Evolutionary conservation across 495 filamentous ascomycete genomes (phyloP).

Genomic region (Apiosordaria backusii): DNA sequence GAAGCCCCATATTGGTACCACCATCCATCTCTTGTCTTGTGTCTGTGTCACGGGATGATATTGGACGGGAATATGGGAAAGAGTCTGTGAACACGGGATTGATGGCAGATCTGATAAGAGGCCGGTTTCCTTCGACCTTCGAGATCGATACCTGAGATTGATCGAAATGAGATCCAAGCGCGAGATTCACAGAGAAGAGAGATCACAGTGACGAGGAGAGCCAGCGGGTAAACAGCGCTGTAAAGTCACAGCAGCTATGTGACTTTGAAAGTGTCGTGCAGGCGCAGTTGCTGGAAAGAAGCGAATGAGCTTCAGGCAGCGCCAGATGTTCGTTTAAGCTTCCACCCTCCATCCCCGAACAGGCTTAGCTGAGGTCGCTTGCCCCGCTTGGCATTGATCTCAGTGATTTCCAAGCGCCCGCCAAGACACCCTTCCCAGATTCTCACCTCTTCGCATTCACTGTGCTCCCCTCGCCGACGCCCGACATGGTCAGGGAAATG

Average conservation of each 20-base stretch:
- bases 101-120: too few relatives aligned
- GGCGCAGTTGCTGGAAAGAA: neutral
- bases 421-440: slow-evolving; percentile 12
- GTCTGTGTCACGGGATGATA: neutral
- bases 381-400: slow-evolving; percentile 13
- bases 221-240: slow-evolving; percentile 1
- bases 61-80: neutral
- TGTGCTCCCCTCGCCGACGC: neutral
- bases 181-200: neutral
- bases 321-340: slow-evolving; percentile 11
- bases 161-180: neutral
- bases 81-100: neutral
- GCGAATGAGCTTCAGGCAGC: slow-evolving; percentile 12
- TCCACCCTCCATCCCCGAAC: neutral
- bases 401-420: slow-evolving; percentile 23
- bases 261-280: slow-evolving; percentile 16
- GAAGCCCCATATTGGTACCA: neutral
- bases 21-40: neutral
- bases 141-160: neutral
- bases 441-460: slow-evolving; percentile 1
- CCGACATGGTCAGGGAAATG: neutral
- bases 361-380: slow-evolving; percentile 5
- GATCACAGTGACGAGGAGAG: neutral
- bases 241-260: neutral
- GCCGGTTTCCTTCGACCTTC: too few relatives aligned